Base-by-base conservation (phyloP, 768 basidiomycete species). In the Lentinus brumalis region DNA sequence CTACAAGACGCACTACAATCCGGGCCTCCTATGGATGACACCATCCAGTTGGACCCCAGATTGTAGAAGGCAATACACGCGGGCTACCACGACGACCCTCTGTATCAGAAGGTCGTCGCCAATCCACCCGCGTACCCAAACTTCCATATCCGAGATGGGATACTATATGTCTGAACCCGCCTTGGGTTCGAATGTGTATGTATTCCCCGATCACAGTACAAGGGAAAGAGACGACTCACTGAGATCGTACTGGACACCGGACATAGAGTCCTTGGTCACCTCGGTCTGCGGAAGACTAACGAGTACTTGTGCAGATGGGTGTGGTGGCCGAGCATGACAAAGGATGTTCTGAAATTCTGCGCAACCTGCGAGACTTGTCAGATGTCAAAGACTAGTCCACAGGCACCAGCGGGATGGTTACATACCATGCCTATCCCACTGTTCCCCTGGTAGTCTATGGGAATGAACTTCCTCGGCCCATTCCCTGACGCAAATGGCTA, bases 381-480 rank as follows among this genome's bases (percentile, higher is more conserved):
- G 40, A 64, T 56, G 38, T 69, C 64, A 12, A 63, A 59, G 21
- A 15, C 49, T 1, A 31, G 50, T 2, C 57, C 32, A 12, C 62
- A 63, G 35, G 65, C 15, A 3, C 71, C 69, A 4, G n/a, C 42
- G 12, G 76, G 77, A 29, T 61, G 73, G 16, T 60, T 77, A 0
- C 74, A 77, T 35, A 50, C 61, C 2, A 62, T 76, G 10, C 74
- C 73, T 0, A 63, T 77, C 0, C 76, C 74, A 0, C 64, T 52
- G 0, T 56, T 63, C 3, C 79, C 77, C 0, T 79, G 75, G 76
- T 68, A 73, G 3, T 71, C 71, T 0, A 77, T 81, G 0, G 73
- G 72, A 0, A 77, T 81, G 52, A 78, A 80, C 63, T 80, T 80
- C 44, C 56, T 79, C 0, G 77, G 73, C 0, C 74, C 73, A 2